phyloP scores from a whole-genome alignment of 768 basidiomycete species.

The Termitomyces sp. region DNA sequence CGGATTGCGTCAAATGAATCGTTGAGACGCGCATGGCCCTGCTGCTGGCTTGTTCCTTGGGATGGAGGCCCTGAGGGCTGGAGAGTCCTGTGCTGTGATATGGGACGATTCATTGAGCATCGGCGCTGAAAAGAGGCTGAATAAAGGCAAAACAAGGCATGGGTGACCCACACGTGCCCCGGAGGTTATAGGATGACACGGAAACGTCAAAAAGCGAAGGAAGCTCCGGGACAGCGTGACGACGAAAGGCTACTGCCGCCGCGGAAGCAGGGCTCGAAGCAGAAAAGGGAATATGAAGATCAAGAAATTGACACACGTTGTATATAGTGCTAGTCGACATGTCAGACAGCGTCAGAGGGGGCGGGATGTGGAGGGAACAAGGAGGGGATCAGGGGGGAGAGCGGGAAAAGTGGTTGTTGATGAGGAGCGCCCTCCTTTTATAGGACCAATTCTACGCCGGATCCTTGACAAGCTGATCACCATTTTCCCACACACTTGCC shows the following conservation, averaged over 20 bases:
- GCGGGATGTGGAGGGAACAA: not conserved
- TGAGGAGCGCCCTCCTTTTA: constrained; percentile 17
- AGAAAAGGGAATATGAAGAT: constrained; percentile 7
- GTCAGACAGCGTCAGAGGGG: not conserved
- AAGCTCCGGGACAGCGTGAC: constrained; percentile 10
- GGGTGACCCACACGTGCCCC: constrained; percentile 17
- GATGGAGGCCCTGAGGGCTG: constrained; percentile 46
- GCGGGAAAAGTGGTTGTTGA: constrained; percentile 2
- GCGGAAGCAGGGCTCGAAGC: constrained; percentile 2
- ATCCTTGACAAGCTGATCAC: constrained; percentile 16
- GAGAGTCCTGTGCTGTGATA: constrained; percentile 46
- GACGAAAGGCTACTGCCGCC: constrained; percentile 6
- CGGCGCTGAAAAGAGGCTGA: constrained; percentile 7
- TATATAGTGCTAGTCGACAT: constrained; percentile 28
- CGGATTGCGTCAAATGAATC: constrained; percentile 80
- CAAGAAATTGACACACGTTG: constrained; percentile 27
- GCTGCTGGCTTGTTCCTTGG: constrained; percentile 35
- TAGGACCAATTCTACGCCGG: constrained; percentile 15
- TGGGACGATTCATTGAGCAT: constrained; percentile 15
- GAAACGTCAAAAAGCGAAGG: constrained; percentile 16
- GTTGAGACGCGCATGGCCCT: constrained; percentile 45
- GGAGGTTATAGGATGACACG: constrained; percentile 15
- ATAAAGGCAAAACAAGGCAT: constrained; percentile 10
- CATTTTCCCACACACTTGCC: constrained; percentile 19
- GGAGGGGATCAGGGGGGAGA: not conserved